Evolutionary conservation across 2,329 filamentous ascomycete genomes (phyloP).

Genomic region (Sphaerostilbella broomeana): DNA sequence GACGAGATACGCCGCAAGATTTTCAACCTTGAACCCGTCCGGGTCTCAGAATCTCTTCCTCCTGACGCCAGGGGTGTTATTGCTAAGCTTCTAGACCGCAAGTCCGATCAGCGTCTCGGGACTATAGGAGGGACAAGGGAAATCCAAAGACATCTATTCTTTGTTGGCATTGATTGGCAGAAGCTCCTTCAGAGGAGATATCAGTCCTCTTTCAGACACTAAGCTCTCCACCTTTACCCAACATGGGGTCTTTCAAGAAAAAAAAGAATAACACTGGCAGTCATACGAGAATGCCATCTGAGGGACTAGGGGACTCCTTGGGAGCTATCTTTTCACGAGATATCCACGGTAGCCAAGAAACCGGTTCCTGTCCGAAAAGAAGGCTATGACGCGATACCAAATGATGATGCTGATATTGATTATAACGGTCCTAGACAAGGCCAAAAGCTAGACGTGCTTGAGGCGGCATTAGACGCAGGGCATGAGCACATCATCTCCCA

Average conservation of each 20-base stretch:
- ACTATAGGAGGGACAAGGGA: neutral
- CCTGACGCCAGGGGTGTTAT: neutral
- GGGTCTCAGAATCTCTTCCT: neutral
- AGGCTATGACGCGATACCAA: neutral
- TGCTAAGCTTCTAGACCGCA: neutral
- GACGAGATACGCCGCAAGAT: slow-evolving; percentile 2
- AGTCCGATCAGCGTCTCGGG: neutral
- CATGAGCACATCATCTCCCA: slow-evolving; percentile 1
- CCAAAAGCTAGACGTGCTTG: slow-evolving; percentile 4
- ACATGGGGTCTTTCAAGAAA: neutral
- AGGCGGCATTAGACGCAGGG: slow-evolving; percentile 2
- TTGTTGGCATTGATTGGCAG: slow-evolving; percentile 8
- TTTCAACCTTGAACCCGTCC: neutral
- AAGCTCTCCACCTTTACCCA: neutral
- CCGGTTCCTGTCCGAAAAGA: neutral
- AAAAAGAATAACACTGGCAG: neutral
- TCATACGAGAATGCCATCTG: slow-evolving; percentile 3
- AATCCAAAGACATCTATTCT: slow-evolving; percentile 8
- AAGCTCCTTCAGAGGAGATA: slow-evolving; percentile 1
- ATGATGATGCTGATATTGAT: neutral
- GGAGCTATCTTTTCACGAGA: neutral
- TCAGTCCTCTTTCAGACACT: slow-evolving; percentile 5
- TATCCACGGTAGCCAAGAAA: neutral
- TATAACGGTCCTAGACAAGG: neutral
- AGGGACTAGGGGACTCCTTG: neutral